Percentiles rank a stretch among this genome's conserved stretches.
Evolutionary conservation across 257 asterid genomes (phyloP).

Genomic region (Salvia rosmarinus): DNA sequence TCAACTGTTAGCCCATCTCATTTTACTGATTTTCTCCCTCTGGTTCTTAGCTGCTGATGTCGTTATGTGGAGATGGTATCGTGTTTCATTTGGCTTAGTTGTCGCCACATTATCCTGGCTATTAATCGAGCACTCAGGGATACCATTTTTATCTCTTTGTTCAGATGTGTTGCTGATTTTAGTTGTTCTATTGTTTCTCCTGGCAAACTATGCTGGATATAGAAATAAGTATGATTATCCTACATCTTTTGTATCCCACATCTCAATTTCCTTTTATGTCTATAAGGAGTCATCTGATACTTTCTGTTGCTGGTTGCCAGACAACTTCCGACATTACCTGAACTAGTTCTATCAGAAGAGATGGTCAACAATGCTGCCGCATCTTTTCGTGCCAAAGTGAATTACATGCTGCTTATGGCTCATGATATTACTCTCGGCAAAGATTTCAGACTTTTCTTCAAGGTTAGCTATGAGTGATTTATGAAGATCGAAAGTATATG

Average conservation of each 20-base stretch:
- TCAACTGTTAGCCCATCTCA: conserved; percentile 32
- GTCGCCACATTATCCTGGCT: conserved; percentile 86
- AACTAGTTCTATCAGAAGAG: conserved; percentile 89
- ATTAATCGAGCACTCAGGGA: conserved; percentile 75
- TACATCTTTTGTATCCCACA: conserved; percentile 1
- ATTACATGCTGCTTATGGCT: conserved; percentile 93
- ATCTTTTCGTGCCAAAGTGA: conserved; percentile 88
- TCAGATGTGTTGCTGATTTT: conserved; percentile 81
- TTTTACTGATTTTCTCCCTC: conserved; percentile 33
- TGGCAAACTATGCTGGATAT: conserved; percentile 70
- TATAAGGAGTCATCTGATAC: conserved; percentile 28
- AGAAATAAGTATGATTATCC: conserved; percentile 58
- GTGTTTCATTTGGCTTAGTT: conserved; percentile 70
- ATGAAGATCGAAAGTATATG: not conserved
- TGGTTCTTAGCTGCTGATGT: conserved; percentile 77
- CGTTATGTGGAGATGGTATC: conserved; percentile 73
- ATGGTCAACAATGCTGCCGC: conserved; percentile 92
- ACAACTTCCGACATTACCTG: conserved; percentile 71
- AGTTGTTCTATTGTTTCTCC: conserved; percentile 71
- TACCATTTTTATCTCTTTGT: conserved; percentile 74
- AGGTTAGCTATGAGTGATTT: conserved; percentile 59
- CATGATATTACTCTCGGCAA: conserved; percentile 95
- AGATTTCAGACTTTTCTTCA: conserved; percentile 89
- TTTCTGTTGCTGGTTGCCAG: conserved; percentile 50
- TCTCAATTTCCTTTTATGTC: conserved; percentile 23